Evolutionary conservation across 1,284 basidiomycete species (phyloP), one percentile per base, ranked within the genome.

Genomic region (Coniferiporia sulphurascens): DNA sequence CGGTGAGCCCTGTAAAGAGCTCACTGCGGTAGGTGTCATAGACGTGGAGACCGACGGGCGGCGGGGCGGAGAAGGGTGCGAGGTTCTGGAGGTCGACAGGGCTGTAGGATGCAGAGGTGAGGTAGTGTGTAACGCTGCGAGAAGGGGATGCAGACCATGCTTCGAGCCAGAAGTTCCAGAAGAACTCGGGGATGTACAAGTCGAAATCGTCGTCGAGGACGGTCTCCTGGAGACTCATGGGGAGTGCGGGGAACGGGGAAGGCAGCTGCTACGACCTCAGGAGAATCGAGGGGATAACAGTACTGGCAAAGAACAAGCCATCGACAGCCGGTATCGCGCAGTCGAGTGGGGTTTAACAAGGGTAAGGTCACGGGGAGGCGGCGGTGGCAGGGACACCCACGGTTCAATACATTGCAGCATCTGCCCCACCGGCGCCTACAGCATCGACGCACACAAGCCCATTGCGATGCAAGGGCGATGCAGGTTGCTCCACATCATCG

Each of bases 1-100:
- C 27, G 5, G 3, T 71, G 41, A 73, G 68, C 46, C 75, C 68
- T 12, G 73, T 76, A 65, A 83, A 79, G 15, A 84, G 72, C 19
- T 73, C 69, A 62, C 81, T 80, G 21, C 79, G 71, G 63, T 78
- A 80, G 3, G 79, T 73, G 62, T 83, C 76, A 62, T 81, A 83
- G 4, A 76, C 66, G 64, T 83, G 81, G 36, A 83, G 62, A n/a
- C 78, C 73, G 35, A 78, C 69, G 65, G 71, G 61, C 69, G 70
- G 32, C 68, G 66, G 35, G 66, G 65, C 63, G 49, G 66, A 70
- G 49, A 59, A 62, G 13, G 72, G 67, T 43, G 70, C 66, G 32
- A 34, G 19, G 48, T 53, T 57, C 38, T 19, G 49, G 55, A 46
- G n/a, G 27, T 59, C 60, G 15, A 58, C 52, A 35, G 60, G 60